Conservation (phyloP, 1,284 basidiomycete genomes). For the Rhodotorula mucilaginosa region DNA sequence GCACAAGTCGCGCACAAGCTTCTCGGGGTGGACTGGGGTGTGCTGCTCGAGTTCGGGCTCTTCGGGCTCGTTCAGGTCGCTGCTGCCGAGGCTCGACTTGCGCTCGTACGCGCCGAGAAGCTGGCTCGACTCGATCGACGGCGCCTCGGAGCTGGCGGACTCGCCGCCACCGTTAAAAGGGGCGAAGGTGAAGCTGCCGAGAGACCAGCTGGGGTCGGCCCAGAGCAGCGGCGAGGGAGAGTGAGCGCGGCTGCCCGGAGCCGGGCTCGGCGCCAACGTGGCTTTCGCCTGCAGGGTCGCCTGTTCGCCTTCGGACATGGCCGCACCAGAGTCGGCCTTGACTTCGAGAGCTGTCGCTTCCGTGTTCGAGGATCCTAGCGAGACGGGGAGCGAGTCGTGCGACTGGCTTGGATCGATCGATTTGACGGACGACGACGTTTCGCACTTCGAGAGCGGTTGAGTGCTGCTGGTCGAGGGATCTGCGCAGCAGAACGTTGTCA, state of each 20-base stretch:
- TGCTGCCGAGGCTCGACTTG: conserved; percentile 8
- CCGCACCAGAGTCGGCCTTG: not conserved
- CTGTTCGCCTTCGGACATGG: not conserved
- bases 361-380: too few relatives aligned
- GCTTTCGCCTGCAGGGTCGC: conserved; percentile 1
- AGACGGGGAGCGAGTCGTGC: not conserved
- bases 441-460: too few relatives aligned
- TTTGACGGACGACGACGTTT: not conserved
- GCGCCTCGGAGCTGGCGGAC: not conserved
- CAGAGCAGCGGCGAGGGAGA: conserved; percentile 26
- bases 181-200: conserved; percentile 26
- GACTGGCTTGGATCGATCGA: not conserved
- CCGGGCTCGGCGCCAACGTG: not conserved
- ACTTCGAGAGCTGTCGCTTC: not conserved
- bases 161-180: not conserved
- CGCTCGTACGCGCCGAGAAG: not conserved
- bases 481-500: too few relatives aligned
- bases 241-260: not conserved
- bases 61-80: not conserved
- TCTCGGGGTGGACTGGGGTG: too few relatives aligned
- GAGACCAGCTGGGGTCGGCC: conserved; percentile 27
- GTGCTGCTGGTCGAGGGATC: too few relatives aligned
- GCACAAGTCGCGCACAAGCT: not conserved
- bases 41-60: not conserved
- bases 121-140: not conserved